A percentile compares a stretch with the other conserved stretches of the same genome.
Conservation (phyloP, 768 basidiomycete genomes). For the Hygrocybe coccinea region DNA sequence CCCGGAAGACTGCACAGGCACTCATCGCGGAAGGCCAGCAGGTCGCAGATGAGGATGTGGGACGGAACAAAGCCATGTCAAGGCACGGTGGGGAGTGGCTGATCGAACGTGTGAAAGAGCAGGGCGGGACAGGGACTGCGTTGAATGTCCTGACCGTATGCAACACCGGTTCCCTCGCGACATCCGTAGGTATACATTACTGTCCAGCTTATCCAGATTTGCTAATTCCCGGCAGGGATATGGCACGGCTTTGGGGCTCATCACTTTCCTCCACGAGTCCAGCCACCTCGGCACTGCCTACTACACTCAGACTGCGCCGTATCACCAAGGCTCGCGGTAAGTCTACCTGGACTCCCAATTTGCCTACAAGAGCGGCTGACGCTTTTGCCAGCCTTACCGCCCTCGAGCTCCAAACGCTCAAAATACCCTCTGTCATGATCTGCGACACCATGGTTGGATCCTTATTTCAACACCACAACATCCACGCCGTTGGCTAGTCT, state of each 20-base stretch:
- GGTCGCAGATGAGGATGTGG: slow-evolving; percentile 85
- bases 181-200: slow-evolving; percentile 58
- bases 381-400: slow-evolving; percentile 68
- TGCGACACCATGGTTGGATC: slow-evolving; percentile 98
- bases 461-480: slow-evolving; percentile 78
- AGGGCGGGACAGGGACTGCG: slow-evolving; percentile 34
- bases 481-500: slow-evolving; percentile 71
- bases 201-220: background rate
- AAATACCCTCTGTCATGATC: slow-evolving; percentile 87
- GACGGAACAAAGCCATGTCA: slow-evolving; percentile 81
- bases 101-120: slow-evolving; percentile 42
- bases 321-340: slow-evolving; percentile 86
- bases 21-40: slow-evolving; percentile 66
- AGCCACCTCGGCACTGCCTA: slow-evolving; percentile 76
- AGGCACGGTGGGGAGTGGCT: slow-evolving; percentile 86
- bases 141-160: slow-evolving; percentile 90
- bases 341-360: slow-evolving; percentile 3
- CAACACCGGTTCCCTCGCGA: slow-evolving; percentile 95
- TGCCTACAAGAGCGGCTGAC: background rate
- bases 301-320: slow-evolving; percentile 92
- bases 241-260: slow-evolving; percentile 90
- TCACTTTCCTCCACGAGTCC: slow-evolving; percentile 82
- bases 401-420: slow-evolving; percentile 78
- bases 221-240: slow-evolving; percentile 61
- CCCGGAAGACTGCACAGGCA: slow-evolving; percentile 48